These are phyloP conservation scores for Tulasnella sp. DNA, from an alignment of 768 basidiomycete species.

Conservation along the genomic window DNA sequence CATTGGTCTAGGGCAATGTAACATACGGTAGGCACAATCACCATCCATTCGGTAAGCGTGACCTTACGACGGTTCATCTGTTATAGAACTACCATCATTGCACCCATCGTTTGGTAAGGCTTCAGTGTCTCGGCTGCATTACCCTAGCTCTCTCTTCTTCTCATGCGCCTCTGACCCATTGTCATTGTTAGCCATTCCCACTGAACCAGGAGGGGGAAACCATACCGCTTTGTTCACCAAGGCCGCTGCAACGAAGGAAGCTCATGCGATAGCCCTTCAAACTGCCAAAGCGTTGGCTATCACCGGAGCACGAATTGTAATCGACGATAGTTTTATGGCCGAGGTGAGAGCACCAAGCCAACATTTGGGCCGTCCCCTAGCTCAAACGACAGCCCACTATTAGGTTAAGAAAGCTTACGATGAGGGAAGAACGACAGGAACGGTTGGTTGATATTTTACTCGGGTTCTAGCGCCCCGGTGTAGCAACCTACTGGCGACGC, in stretches of 20 bases:
- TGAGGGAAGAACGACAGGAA: slow-evolving; percentile 20
- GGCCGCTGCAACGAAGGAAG: slow-evolving; percentile 60
- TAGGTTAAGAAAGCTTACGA: slow-evolving; percentile 25
- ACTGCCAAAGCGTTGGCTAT: slow-evolving; percentile 73
- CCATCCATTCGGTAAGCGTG: neutral
- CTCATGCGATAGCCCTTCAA: slow-evolving; percentile 69
- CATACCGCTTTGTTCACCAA: slow-evolving; percentile 72
- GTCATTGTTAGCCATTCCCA: slow-evolving; percentile 68
- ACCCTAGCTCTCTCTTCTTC: too few species aligned
- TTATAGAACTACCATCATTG: slow-evolving; percentile 57
- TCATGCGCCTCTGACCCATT: neutral
- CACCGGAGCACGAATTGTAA: slow-evolving; percentile 67
- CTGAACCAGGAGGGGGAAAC: slow-evolving; percentile 70
- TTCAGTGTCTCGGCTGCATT: neutral
- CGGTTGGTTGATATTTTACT: neutral
- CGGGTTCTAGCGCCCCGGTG: too few species aligned
- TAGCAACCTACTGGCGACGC: too few species aligned
- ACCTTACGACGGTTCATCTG: neutral
- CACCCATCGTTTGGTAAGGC: slow-evolving; percentile 73
- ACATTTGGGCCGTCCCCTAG: neutral
- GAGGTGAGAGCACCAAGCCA: slow-evolving; percentile 49
- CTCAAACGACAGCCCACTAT: too few species aligned
- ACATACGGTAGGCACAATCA: slow-evolving; percentile 40
- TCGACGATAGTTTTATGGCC: slow-evolving; percentile 65
- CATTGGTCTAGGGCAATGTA: slow-evolving; percentile 64